Percentiles rank a stretch among this genome's conserved stretches.
These are phyloP conservation scores for Zygotorulaspora mrakii DNA, from an alignment of 1,139 yeast species.

Conservation along the genomic window DNA sequence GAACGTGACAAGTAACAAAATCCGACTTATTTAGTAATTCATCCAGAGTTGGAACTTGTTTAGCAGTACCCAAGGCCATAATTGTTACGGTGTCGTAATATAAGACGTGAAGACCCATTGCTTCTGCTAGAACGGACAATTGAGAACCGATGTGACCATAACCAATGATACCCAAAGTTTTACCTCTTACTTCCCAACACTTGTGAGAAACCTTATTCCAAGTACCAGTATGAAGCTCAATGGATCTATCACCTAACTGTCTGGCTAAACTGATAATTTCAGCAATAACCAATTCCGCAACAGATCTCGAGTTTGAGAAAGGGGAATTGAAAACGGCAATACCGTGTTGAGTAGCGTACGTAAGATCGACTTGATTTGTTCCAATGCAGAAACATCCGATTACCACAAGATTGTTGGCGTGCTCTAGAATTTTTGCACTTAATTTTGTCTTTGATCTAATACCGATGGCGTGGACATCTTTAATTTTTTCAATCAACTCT, in stretches of 20 bases:
- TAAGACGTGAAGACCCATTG: conserved; percentile 95
- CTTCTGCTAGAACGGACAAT: conserved; percentile 92
- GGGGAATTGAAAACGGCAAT: conserved; percentile 98
- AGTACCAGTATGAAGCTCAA: conserved; percentile 92
- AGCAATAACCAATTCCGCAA: conserved; percentile 95
- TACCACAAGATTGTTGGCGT: conserved; percentile 84
- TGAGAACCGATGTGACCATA: conserved; percentile 99
- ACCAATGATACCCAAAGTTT: conserved; percentile 94
- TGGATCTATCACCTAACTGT: conserved; percentile 95
- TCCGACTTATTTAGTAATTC: conserved; percentile 80
- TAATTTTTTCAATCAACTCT: conserved; percentile 89
- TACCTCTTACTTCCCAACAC: conserved; percentile 99
- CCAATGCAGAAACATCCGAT: conserved; percentile 99
- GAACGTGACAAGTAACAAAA: conserved; percentile 91
- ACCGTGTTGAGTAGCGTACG: conserved; percentile 88
- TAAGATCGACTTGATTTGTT: conserved; percentile 94
- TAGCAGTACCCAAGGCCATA: conserved; percentile 96
- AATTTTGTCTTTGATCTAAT: conserved; percentile 94
- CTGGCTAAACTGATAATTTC: conserved; percentile 92
- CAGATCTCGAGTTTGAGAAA: conserved; percentile 96
- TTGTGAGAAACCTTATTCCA: conserved; percentile 96
- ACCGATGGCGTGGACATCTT: conserved; percentile 94
- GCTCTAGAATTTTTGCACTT: conserved; percentile 70
- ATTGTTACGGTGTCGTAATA: conserved; percentile 90
- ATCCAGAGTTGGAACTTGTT: conserved; percentile 80